A percentile compares a stretch with the other conserved stretches of the same genome.
Evolutionary conservation across 208 protist species (phyloP).

Genomic region (Polymyxa betae): DNA sequence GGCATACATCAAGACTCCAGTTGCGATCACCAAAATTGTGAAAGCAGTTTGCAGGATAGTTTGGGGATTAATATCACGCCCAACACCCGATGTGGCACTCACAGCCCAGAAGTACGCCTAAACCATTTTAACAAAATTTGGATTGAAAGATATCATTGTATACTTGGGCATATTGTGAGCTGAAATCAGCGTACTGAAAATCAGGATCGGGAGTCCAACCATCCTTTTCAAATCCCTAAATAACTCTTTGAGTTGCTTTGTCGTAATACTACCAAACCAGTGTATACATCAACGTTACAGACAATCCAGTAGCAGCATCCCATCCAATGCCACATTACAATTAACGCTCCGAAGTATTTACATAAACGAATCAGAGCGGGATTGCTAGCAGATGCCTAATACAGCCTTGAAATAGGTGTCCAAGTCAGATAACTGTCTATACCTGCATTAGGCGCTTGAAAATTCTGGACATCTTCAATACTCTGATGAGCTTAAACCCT

Average conservation of each 20-base stretch:
- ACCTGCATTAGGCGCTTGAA: constrained; percentile 46
- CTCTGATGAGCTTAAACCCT: constrained; percentile 38
- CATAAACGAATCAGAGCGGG: neutral
- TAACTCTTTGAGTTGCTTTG: neutral
- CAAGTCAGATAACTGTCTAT: neutral
- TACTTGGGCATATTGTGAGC: neutral
- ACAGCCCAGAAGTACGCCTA: constrained; percentile 44
- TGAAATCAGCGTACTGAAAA: neutral
- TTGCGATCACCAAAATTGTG: constrained; percentile 31
- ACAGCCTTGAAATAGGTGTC: too few relatives aligned
- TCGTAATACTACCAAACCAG: neutral
- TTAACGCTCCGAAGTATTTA: constrained; percentile 23
- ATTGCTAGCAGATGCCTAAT: neutral
- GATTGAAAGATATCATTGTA: neutral
- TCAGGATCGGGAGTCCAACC: neutral
- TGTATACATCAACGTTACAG: neutral
- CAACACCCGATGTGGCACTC: constrained; percentile 40
- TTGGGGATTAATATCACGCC: constrained; percentile 28
- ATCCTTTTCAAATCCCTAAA: neutral
- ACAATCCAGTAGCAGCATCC: constrained; percentile 44
- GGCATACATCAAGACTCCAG: constrained; percentile 38
- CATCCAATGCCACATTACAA: constrained; percentile 55
- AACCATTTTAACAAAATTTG: neutral
- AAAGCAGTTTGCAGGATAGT: neutral
- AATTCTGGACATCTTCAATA: constrained; percentile 54